Evolutionary conservation across 768 basidiomycete genomes (phyloP), one percentile per base, ranked within the genome.

Genomic region (Tylopilus cervinicoccineus): DNA sequence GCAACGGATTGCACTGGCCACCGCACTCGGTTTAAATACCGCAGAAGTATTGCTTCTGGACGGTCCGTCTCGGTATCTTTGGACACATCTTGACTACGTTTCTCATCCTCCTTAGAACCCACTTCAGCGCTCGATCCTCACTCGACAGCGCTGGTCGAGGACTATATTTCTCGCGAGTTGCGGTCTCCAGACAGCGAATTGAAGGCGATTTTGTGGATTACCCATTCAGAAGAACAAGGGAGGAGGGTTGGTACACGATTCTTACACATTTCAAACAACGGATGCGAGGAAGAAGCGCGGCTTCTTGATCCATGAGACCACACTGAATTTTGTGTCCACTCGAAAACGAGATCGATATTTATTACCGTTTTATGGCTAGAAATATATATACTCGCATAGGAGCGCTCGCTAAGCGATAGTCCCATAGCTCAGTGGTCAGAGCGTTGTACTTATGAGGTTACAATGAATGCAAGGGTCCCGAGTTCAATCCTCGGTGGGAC

Each of bases 171-270:
- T 5, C 61, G 72, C 8, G 75, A 83, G 46, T 63, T 93, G 29
- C 75, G 63, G 33, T 71, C 74, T 2, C 46, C 67, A 9, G 68
- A 77, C 32, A 71, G 76, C 19, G 68, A 70, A 28, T 66, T 89
- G 44, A 87, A 88, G 61, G 86, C 89, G 0, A 67, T 91, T 33
- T 62, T 93, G 4, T 93, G 91, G 91, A 89, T 93, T 51, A 93
- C 92, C 0, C 91, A 93, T 63, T 88, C 87, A 0, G 80, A 82
- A 3, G 86, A 90, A 52, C 91, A 93, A 64, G 86, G 81, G 5
- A 69, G 76, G 54, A 73, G 88, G 45, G 79, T 87, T 32, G 91
- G 88, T 13, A 88, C 80, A 2, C 72, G 86, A 51, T 86, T 83
- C 56, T 62, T 87, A 20, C 72, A 75, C 20, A 63, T 81, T 37